These are phyloP conservation scores for Falciphora oryzae DNA, from an alignment of 2,329 filamentous ascomycete genomes.

Conservation along the genomic window DNA sequence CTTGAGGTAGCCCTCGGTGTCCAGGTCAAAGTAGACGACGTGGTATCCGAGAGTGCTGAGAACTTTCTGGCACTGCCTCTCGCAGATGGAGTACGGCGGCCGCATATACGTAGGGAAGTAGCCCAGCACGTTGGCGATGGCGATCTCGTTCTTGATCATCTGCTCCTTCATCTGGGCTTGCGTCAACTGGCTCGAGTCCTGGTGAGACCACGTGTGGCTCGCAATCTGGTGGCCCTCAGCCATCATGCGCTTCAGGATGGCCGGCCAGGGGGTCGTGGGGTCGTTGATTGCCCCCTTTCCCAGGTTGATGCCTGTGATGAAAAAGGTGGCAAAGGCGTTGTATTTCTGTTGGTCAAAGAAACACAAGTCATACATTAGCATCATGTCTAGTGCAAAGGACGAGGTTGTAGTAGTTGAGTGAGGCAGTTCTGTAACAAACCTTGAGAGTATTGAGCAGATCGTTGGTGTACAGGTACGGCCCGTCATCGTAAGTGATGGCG, in stretches of 20 bases:
- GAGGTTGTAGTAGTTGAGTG: no score
- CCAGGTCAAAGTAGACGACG: constrained; percentile 30
- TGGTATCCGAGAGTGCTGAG: constrained; percentile 30
- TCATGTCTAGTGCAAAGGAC: not conserved
- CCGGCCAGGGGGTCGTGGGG: constrained; percentile 35
- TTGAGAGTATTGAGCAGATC: constrained; percentile 57
- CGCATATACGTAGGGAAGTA: constrained; percentile 42
- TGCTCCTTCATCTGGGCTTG: constrained; percentile 29
- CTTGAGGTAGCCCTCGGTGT: constrained; percentile 30
- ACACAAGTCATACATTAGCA: not conserved
- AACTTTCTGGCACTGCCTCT: constrained; percentile 23
- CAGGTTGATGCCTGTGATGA: constrained; percentile 54
- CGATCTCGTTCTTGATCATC: constrained; percentile 40
- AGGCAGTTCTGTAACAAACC: constrained; percentile 11
- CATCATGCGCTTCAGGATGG: constrained; percentile 34
- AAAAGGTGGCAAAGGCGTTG: constrained; percentile 59
- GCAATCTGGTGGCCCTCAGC: constrained; percentile 41
- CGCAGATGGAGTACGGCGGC: constrained; percentile 37
- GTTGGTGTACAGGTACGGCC: constrained; percentile 55
- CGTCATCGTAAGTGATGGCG: constrained; percentile 63
- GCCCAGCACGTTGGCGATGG: constrained; percentile 36
- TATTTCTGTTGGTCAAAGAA: not conserved
- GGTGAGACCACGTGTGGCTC: constrained; percentile 42
- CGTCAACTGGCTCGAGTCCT: constrained; percentile 31
- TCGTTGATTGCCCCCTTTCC: constrained; percentile 52